phyloP scores from a whole-genome alignment of 1,284 basidiomycete species.

The Caloboletus firmus region DNA sequence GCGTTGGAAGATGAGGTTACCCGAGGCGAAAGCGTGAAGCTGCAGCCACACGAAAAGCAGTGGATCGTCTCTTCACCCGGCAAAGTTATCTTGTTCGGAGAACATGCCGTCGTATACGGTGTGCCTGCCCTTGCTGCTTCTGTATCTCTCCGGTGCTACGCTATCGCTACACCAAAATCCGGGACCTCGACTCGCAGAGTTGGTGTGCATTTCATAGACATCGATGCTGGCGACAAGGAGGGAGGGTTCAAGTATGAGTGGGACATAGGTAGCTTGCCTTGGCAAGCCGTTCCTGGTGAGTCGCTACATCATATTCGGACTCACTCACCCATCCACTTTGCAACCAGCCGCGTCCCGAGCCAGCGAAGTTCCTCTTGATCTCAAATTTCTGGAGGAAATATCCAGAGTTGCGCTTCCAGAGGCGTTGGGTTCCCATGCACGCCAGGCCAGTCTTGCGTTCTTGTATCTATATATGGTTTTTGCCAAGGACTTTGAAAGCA shows the following conservation, averaged over 20 bases:
- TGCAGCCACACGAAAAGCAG: slow-evolving; percentile 50
- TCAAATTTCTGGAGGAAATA: slow-evolving; percentile 69
- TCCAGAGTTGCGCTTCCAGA: slow-evolving; percentile 50
- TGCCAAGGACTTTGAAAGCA: slow-evolving; percentile 42
- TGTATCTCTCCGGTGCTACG: slow-evolving; percentile 95
- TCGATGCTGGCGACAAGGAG: slow-evolving; percentile 46
- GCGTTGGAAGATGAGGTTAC: slow-evolving; percentile 37
- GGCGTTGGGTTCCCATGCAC: slow-evolving; percentile 49
- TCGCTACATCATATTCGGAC: background rate
- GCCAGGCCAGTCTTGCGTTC: slow-evolving; percentile 80
- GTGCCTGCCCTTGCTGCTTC: slow-evolving; percentile 96
- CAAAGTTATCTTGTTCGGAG: slow-evolving; percentile 98
- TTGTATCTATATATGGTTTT: slow-evolving; percentile 93
- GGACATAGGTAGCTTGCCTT: slow-evolving; percentile 82
- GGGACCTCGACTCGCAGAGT: slow-evolving; percentile 53
- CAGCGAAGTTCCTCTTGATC: slow-evolving; percentile 66
- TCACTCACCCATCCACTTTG: slow-evolving; percentile 21
- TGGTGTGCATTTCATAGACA: slow-evolving; percentile 79
- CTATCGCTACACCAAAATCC: slow-evolving; percentile 71
- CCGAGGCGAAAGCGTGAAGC: slow-evolving; percentile 1
- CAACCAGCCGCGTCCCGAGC: slow-evolving; percentile 25
- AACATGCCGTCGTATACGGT: slow-evolving; percentile 98
- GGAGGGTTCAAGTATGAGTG: slow-evolving; percentile 71
- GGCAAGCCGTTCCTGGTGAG: slow-evolving; percentile 68
- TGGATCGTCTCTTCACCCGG: slow-evolving; percentile 95